Evolutionary conservation across 78 protist species (phyloP), one percentile per base, ranked within the genome.

Genomic region (Dictyostelium firmibasis): DNA sequence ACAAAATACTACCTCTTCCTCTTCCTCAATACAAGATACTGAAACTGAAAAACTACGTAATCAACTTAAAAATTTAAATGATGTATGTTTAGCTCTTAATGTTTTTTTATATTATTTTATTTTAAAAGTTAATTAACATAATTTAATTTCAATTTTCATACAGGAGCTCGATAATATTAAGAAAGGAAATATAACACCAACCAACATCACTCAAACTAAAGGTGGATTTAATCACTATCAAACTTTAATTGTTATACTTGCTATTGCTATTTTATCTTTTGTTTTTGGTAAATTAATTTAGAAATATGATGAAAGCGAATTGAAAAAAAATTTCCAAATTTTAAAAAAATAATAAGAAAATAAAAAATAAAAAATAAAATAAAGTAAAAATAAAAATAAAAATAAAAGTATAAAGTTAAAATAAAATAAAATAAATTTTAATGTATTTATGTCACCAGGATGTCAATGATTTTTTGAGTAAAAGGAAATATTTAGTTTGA

Each of bases 271-370:
- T 13, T 43, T 85, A 31, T 85, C 92, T 23, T 85, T 85, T 70
- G 18, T 50, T 31, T 47, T 85, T 85, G 92, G 92, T 74, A 85
- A 62, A 85, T 23, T 82, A 33, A 16, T 82, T 6, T 82, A 82
- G 60, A 31, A 70, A 70, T 31, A 10, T n/a, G 10, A 57, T 6
- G 10, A 64, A 64, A 16, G 11, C 31, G 6, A 25, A 8, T 8
- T 4, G 9, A 64, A 64, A 64, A 64, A 64, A 60, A 23, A 4
- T 20, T 18, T 60, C 9, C 13, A 11, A 23, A 60, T 20, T 60
- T 60, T 23, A 64, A 64, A 64, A 50, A 5, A 50, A 3, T 2
- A 14, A 47, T 11, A 47, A 10, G 14, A 47, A 47, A 50, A 9
- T 11, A 60, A 60, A 64, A n/a, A n/a, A 62, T 11, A 18, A 64